phyloP scores from a whole-genome alignment of 2,329 filamentous ascomycete species.

The Orbilia blumenaviensis region DNA sequence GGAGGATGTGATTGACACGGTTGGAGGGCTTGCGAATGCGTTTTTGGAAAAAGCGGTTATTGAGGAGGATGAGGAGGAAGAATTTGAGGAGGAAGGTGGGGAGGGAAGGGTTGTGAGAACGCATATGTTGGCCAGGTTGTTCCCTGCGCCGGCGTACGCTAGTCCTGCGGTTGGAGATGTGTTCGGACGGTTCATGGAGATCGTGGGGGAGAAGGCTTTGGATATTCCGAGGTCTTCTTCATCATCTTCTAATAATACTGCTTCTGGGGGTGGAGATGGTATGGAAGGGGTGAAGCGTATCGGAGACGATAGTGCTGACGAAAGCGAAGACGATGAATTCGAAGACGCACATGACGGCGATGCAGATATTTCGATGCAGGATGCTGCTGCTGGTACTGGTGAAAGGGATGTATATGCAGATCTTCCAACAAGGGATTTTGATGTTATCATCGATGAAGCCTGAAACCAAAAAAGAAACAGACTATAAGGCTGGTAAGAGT shows the following conservation, averaged over 20 bases:
- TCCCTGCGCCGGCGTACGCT: constrained; percentile 47
- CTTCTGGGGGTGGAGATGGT: neutral
- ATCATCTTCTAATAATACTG: neutral
- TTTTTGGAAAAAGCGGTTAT: constrained; percentile 47
- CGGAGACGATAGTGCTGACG: neutral
- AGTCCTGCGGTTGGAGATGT: constrained; percentile 46
- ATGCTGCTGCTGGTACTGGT: no score
- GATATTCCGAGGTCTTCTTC: constrained; percentile 10
- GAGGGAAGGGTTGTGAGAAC: constrained; percentile 40
- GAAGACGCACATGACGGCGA: constrained; percentile 35
- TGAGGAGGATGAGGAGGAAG: constrained; percentile 7
- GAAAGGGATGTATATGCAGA: constrained; percentile 43
- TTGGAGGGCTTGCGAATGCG: constrained; percentile 39
- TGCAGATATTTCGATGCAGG: constrained; percentile 35
- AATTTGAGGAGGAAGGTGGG: neutral
- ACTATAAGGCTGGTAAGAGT: no score
- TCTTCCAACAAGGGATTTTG: constrained; percentile 25
- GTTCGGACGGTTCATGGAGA: constrained; percentile 50
- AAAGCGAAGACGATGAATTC: constrained; percentile 19
- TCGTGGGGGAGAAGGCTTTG: constrained; percentile 42
- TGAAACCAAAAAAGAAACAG: no score
- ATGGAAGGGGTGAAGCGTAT: constrained; percentile 16
- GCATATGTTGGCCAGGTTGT: constrained; percentile 46
- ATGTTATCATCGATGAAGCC: constrained; percentile 45
- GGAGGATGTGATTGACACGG: constrained; percentile 33